Percentiles rank a stretch among this genome's conserved stretches.
Conservation (phyloP, 148 eudicot species). For the Fagopyrum homotropicum region DNA sequence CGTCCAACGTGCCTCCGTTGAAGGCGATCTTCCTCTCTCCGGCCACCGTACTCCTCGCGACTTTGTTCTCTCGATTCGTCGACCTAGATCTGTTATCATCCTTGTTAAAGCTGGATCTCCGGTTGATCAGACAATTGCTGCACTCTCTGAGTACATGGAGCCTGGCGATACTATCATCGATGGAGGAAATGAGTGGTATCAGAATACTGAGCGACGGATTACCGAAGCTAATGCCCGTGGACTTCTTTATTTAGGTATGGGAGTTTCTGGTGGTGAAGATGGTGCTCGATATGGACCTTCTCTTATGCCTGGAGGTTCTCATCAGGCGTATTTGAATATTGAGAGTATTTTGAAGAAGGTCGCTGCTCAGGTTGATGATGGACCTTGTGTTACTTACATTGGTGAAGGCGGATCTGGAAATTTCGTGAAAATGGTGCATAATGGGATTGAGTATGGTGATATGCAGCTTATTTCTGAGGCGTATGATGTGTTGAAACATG, state of each 20-base stretch:
- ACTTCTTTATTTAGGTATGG: slow-evolving; percentile 66
- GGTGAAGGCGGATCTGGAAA: slow-evolving; percentile 82
- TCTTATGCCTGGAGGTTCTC: slow-evolving; percentile 74
- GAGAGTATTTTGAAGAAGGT: slow-evolving; percentile 46
- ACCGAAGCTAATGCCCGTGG: slow-evolving; percentile 32
- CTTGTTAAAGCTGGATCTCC: slow-evolving; percentile 83
- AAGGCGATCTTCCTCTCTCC: slow-evolving; percentile 50
- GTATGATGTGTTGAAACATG: slow-evolving; percentile 62
- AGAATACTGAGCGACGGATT: slow-evolving; percentile 64
- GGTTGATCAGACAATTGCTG: slow-evolving; percentile 68
- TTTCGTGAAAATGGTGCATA: slow-evolving; percentile 86
- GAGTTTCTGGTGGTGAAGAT: slow-evolving; percentile 83
- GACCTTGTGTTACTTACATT: slow-evolving; percentile 83
- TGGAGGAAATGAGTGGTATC: slow-evolving; percentile 86
- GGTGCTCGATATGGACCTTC: slow-evolving; percentile 71
- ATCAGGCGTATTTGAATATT: slow-evolving; percentile 44
- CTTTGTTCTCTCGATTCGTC: slow-evolving; percentile 56
- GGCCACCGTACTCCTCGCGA: slow-evolving; percentile 58
- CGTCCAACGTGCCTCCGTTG: slow-evolving; percentile 47
- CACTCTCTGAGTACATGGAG: slow-evolving; percentile 48
- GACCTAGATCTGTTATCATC: slow-evolving; percentile 73
- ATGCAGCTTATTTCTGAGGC: slow-evolving; percentile 88
- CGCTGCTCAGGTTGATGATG: slow-evolving; percentile 82
- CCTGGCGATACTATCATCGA: slow-evolving; percentile 74
- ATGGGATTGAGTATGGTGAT: slow-evolving; percentile 87